Base-by-base conservation (phyloP, 345 rosid species). In the Anastatica hierochuntica region DNA sequence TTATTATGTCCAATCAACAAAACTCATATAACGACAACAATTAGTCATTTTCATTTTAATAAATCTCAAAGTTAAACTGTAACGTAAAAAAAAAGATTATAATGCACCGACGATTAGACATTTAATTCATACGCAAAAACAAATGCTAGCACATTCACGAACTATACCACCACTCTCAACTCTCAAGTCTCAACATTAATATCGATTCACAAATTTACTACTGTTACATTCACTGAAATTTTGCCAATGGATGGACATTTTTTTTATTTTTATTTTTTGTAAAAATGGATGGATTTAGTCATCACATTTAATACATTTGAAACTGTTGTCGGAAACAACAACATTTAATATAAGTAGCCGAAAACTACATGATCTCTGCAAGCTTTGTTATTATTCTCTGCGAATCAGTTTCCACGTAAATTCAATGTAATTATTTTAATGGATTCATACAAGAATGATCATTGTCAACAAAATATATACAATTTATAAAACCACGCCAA, bases 11-110 rank as follows among this genome's bases (percentile, higher is more conserved):
- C n/a, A n/a, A n/a, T n/a, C n/a, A n/a, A n/a, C n/a, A n/a, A n/a
- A n/a, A n/a, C n/a, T n/a, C n/a, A n/a, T n/a, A 63, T 42, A 56
- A 33, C 57, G 56, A 56, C 57, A 56, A 40, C 38, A 56, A 33
- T 42, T 31, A 20, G n/a, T 56, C 43, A 47, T 55, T 55, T 8
- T 23, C 39, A 13, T 34, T 48, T 55, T 43, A 4, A 34, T 56
- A n/a, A 56, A 24, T 26, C 15, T 1, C n/a, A 9, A 19, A 29
- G n/a, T 4, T 6, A 7, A 44, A 17, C 29, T 8, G 31, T 10
- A 20, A 18, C 34, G 45, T 4, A 39, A 20, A 17, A 20, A 13
- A 43, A 29, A 8, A 37, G 40, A 56, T 40, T 21, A 21, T 21
- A 21, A 17, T 33, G 30, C 57, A 64, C 58, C 63, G 58, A 33